A percentile compares a stretch with the other conserved stretches of the same genome.
phyloP scores from a whole-genome alignment of 176 grass and related monocot species.

The Eleusine coracana region DNA sequence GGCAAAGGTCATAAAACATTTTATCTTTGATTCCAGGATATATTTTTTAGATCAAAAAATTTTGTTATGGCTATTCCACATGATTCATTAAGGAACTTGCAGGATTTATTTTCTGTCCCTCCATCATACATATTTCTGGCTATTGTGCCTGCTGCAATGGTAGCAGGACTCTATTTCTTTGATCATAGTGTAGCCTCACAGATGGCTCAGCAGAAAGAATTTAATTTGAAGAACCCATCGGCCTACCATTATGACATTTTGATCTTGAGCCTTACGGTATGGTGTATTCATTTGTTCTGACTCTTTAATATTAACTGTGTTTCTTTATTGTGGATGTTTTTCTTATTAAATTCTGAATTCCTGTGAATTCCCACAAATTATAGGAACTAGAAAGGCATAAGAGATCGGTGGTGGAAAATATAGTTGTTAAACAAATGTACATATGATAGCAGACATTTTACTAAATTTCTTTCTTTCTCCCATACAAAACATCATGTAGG shows the following conservation, averaged over 20 bases:
- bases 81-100: constrained; percentile 43
- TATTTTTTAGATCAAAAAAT: background rate
- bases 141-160: constrained; percentile 76
- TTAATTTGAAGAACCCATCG: constrained; percentile 84
- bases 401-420: background rate
- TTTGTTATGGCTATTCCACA: constrained; percentile 19
- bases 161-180: constrained; percentile 91
- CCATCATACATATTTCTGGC: constrained; percentile 69
- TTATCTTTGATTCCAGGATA: constrained; percentile 26
- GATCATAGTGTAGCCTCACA: constrained; percentile 86
- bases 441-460: background rate
- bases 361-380: constrained; percentile 9
- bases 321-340: constrained; percentile 3
- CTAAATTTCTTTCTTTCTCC: constrained; percentile 29
- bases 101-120: constrained; percentile 79
- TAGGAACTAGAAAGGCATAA: background rate
- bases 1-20: constrained; percentile 50
- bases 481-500: constrained; percentile 46
- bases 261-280: constrained; percentile 73
- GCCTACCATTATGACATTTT: constrained; percentile 89
- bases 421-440: background rate
- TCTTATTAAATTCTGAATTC: constrained; percentile 12
- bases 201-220: constrained; percentile 90
- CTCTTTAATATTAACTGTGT: background rate
- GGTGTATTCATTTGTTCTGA: background rate